phyloP scores from a whole-genome alignment of 345 rosid genomes.

The Moringa oleifera region DNA sequence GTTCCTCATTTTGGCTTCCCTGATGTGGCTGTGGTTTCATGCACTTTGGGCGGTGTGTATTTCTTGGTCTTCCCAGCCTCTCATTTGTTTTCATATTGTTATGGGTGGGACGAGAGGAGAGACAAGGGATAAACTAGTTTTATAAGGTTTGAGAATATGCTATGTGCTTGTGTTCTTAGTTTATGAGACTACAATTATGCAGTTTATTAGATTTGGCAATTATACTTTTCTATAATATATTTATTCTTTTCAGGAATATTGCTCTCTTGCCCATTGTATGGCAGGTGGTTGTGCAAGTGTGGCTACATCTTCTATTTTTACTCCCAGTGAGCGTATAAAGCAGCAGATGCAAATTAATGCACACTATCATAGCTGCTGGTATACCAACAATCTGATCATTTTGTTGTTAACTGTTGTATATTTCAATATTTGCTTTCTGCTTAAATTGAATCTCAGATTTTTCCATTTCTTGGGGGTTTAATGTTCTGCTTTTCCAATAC shows the following conservation, averaged over 20 bases:
- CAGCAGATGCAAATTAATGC: constrained; percentile 98
- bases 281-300: constrained; percentile 94
- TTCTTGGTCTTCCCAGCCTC: background rate
- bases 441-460: background rate
- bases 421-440: background rate
- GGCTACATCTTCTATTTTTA: constrained; percentile 86
- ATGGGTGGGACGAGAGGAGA: constrained; percentile 1
- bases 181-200: constrained; percentile 1
- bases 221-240: background rate
- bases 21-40: background rate
- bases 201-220: background rate
- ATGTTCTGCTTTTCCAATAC: constrained; percentile 6
- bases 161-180: background rate
- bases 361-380: constrained; percentile 83
- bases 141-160: background rate
- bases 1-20: background rate
- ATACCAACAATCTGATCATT: background rate
- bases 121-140: background rate
- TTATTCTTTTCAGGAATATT: constrained; percentile 53
- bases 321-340: constrained; percentile 88
- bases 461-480: background rate
- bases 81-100: background rate
- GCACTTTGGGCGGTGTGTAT: background rate
- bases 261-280: constrained; percentile 68
- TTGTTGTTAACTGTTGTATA: background rate